Evolutionary conservation across 306 rosid genomes (phyloP).

Genomic region (Vigna nakashimae): DNA sequence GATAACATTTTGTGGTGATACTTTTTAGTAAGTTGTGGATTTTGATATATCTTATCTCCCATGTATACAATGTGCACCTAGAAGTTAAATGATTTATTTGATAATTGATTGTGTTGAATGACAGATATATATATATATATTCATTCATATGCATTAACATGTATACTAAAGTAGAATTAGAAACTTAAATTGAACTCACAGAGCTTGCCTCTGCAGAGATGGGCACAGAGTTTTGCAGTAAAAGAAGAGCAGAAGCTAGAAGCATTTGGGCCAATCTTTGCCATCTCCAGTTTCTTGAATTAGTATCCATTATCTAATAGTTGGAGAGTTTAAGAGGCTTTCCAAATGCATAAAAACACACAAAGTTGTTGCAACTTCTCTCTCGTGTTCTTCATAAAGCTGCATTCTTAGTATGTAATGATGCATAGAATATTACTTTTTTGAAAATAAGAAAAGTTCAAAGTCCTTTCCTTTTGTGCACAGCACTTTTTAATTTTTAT

Average conservation of each 20-base stretch:
- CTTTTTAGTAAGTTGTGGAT: constrained; percentile 57
- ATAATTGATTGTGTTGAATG: constrained; percentile 34
- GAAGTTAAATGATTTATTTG: constrained; percentile 16
- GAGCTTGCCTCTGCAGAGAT: constrained; percentile 51
- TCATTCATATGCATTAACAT: no score
- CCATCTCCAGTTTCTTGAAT: constrained; percentile 53
- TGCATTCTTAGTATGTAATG: constrained; percentile 29
- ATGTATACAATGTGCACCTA: constrained; percentile 80
- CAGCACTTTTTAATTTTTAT: constrained; percentile 46
- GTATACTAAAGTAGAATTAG: constrained; percentile 15
- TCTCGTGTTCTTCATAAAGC: constrained; percentile 36
- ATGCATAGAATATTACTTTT: constrained; percentile 14
- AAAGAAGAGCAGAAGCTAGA: constrained; percentile 52
- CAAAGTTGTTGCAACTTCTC: constrained; percentile 26
- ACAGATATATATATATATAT: neutral
- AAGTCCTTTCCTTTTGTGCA: constrained; percentile 41
- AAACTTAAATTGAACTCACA: constrained; percentile 55
- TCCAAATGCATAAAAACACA: constrained; percentile 33
- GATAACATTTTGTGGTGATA: constrained; percentile 64
- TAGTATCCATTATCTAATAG: constrained; percentile 43
- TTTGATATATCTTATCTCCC: constrained; percentile 63
- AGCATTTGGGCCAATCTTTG: constrained; percentile 49
- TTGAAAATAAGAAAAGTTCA: constrained; percentile 44
- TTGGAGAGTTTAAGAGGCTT: constrained; percentile 36
- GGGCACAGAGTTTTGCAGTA: constrained; percentile 53